phyloP scores from a whole-genome alignment of 371 early-diverging fungal genomes.

The Rhizomucor pusillus region DNA sequence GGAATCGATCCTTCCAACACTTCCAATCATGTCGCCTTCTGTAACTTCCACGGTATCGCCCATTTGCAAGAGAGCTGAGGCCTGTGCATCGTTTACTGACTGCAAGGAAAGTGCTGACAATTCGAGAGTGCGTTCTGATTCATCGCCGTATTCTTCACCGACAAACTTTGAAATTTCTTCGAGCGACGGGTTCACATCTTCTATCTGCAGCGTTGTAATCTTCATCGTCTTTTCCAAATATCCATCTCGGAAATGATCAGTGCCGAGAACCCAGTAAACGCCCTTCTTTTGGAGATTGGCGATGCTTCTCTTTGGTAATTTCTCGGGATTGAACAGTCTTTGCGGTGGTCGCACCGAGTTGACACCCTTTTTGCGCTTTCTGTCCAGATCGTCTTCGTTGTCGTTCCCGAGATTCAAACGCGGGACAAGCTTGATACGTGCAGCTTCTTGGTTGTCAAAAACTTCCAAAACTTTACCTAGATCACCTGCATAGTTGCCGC shows the following conservation, averaged over 20 bases:
- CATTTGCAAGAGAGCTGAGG: conserved; percentile 60
- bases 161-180: conserved; percentile 92
- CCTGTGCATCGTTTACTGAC: conserved; percentile 42
- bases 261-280: conserved; percentile 74
- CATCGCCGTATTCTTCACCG: conserved; percentile 60
- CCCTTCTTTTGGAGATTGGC: conserved; percentile 50
- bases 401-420: conserved; percentile 65
- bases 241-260: conserved; percentile 85
- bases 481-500: conserved; percentile 97
- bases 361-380: conserved; percentile 58
- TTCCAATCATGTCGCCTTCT: conserved; percentile 86
- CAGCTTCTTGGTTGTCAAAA: conserved; percentile 74
- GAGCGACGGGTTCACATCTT: conserved; percentile 85
- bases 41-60: conserved; percentile 92
- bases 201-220: conserved; percentile 68
- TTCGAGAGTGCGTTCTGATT: conserved; percentile 54
- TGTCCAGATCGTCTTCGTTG: conserved; percentile 23
- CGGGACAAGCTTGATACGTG: conserved; percentile 88
- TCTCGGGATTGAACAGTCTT: conserved; percentile 76
- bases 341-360: conserved; percentile 53
- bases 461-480: conserved; percentile 88
- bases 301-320: conserved; percentile 46
- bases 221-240: conserved; percentile 91
- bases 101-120: conserved; percentile 46
- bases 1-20: conserved; percentile 75